Evolutionary conservation across 1,139 yeast species (phyloP).

Genomic region (Komagataea norvegica): DNA sequence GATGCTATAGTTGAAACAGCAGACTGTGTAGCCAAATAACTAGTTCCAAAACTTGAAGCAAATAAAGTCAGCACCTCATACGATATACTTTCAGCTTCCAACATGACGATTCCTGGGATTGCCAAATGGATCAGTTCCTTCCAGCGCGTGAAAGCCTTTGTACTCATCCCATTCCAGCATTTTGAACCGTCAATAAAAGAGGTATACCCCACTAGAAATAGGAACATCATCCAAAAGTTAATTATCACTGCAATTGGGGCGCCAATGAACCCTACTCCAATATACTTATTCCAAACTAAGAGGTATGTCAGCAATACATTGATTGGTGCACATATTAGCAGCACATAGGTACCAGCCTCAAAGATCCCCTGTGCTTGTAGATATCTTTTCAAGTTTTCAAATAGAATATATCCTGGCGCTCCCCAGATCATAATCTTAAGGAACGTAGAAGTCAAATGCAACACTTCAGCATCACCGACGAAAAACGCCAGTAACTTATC

Average conservation of each 20-base stretch:
- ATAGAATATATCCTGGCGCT: constrained; percentile 79
- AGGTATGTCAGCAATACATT: constrained; percentile 67
- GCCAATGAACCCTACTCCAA: constrained; percentile 64
- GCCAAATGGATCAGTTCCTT: constrained; percentile 54
- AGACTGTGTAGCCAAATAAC: constrained; percentile 82
- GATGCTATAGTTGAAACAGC: constrained; percentile 81
- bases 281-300: constrained; percentile 66
- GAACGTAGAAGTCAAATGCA: constrained; percentile 57
- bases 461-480: constrained; percentile 58
- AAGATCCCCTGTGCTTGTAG: constrained; percentile 90
- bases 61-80: constrained; percentile 67
- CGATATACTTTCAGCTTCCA: constrained; percentile 69
- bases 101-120: constrained; percentile 68
- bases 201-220: constrained; percentile 50
- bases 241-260: constrained; percentile 69
- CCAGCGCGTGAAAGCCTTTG: constrained; percentile 56
- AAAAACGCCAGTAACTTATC: constrained; percentile 45
- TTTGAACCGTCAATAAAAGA: constrained; percentile 57
- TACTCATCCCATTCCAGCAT: constrained; percentile 65
- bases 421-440: constrained; percentile 65
- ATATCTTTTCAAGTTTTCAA: constrained; percentile 78
- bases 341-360: constrained; percentile 81
- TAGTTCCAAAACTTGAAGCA: constrained; percentile 78
- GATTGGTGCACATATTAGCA: constrained; percentile 74
- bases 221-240: constrained; percentile 67